Conservation (phyloP, 257 asterid genomes). For the Echites panduratus region DNA sequence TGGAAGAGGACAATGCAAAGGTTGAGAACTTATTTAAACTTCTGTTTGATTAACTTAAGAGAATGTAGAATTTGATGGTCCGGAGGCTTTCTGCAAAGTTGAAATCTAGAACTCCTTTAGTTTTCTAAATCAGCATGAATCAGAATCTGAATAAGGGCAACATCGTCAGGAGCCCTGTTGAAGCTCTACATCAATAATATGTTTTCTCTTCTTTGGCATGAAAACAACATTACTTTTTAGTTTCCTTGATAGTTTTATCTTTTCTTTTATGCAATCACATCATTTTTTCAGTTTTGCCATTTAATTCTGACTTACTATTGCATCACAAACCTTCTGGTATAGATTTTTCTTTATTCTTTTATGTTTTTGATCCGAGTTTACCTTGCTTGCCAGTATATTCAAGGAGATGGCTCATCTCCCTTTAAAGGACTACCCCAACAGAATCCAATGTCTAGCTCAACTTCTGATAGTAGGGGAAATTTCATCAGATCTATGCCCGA, state of each 20-base stretch:
- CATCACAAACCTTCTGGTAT: not conserved
- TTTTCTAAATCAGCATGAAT: not conserved
- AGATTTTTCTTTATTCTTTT: not conserved
- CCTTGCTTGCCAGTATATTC: conserved; percentile 22
- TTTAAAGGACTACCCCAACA: conserved; percentile 26
- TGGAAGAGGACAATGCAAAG: too few species aligned
- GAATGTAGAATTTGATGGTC: too few species aligned
- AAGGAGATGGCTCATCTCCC: conserved; percentile 27
- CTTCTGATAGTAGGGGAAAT: conserved; percentile 26
- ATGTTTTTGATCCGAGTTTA: not conserved
- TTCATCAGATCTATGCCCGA: conserved; percentile 35
- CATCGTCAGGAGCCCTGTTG: not conserved
- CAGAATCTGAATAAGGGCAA: not conserved
- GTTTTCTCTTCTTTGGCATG: not conserved
- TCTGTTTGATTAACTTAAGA: too few species aligned
- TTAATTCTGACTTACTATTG: not conserved
- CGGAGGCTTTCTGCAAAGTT: not conserved
- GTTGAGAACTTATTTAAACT: too few species aligned
- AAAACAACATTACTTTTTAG: not conserved
- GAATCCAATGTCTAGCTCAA: conserved; percentile 20
- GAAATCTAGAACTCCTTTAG: not conserved
- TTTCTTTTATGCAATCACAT: not conserved
- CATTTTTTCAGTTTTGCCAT: not conserved
- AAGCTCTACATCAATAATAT: not conserved
- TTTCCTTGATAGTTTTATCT: not conserved